Evolutionary conservation across 2,329 filamentous ascomycete genomes (phyloP).

Genomic region (Talaromyces pinophilus): DNA sequence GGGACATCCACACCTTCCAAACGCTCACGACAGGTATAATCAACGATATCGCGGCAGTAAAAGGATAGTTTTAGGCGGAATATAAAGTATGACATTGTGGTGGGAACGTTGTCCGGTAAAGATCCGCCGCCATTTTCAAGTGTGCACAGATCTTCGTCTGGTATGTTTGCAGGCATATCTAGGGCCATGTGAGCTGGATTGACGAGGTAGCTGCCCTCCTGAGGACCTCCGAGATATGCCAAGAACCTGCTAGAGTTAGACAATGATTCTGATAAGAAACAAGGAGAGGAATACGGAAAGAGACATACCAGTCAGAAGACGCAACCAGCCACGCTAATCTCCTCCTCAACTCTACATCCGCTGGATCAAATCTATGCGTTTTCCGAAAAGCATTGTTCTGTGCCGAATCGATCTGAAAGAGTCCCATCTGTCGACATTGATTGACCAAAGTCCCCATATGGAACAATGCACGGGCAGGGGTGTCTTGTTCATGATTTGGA

Average conservation of each 20-base stretch:
- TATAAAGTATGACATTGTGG: conserved; percentile 49
- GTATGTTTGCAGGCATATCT: conserved; percentile 45
- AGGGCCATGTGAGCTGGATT: conserved; percentile 47
- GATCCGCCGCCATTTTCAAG: conserved; percentile 26
- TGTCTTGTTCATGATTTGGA: conserved; percentile 30
- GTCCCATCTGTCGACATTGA: conserved; percentile 38
- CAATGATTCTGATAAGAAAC: background rate
- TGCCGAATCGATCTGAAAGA: conserved; percentile 40
- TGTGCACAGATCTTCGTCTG: conserved; percentile 40
- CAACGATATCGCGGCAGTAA: conserved; percentile 45
- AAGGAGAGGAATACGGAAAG: background rate
- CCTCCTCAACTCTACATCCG: conserved; percentile 42
- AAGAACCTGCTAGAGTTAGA: conserved; percentile 36
- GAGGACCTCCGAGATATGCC: conserved; percentile 44
- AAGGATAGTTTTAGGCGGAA: conserved; percentile 45
- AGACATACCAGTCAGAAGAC: conserved; percentile 46
- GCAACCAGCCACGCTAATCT: conserved; percentile 48
- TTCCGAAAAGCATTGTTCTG: conserved; percentile 25
- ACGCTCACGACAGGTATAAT: conserved; percentile 35
- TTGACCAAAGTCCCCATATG: conserved; percentile 29
- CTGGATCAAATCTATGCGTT: conserved; percentile 25
- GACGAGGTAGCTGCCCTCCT: conserved; percentile 49
- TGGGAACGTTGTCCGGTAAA: conserved; percentile 40
- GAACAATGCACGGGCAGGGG: conserved; percentile 32
- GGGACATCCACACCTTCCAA: conserved; percentile 32